phyloP scores from a whole-genome alignment of 2,329 filamentous ascomycete species.

The Aplosporella prunicola region DNA sequence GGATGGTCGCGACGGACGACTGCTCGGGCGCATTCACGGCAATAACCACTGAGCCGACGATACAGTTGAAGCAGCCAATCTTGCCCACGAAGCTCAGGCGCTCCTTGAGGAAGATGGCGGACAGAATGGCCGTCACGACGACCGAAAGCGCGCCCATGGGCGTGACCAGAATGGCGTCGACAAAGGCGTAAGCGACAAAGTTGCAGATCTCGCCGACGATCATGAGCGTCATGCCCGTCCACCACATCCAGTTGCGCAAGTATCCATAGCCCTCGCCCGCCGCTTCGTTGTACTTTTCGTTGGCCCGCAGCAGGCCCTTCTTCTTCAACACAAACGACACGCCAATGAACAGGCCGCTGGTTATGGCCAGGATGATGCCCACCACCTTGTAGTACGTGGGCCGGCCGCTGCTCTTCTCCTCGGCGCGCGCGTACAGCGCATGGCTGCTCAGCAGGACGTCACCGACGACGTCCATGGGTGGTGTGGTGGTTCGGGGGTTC shows the following conservation, averaged over 20 bases:
- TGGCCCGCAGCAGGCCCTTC: slow-evolving; percentile 78
- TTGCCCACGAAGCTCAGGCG: slow-evolving; percentile 91
- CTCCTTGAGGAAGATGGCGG: slow-evolving; percentile 92
- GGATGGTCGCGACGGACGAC: slow-evolving; percentile 75
- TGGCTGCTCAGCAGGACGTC: slow-evolving; percentile 32
- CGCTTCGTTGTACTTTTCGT: slow-evolving; percentile 91
- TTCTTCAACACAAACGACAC: slow-evolving; percentile 95
- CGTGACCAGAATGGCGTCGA: slow-evolving; percentile 90
- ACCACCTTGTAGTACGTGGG: slow-evolving; percentile 68
- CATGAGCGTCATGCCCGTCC: slow-evolving; percentile 93
- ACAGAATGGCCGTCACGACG: slow-evolving; percentile 83
- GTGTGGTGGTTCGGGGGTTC: no score
- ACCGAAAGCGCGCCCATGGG: slow-evolving; percentile 80
- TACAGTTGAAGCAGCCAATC: slow-evolving; percentile 90
- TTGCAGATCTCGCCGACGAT: slow-evolving; percentile 95
- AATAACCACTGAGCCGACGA: slow-evolving; percentile 86
- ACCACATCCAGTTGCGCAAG: slow-evolving; percentile 92
- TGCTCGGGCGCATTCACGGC: slow-evolving; percentile 85
- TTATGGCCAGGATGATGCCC: slow-evolving; percentile 75
- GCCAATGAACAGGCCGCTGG: slow-evolving; percentile 87
- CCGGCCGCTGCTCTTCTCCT: slow-evolving; percentile 23
- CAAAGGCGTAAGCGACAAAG: slow-evolving; percentile 93
- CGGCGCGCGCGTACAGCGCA: slow-evolving; percentile 34
- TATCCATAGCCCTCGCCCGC: slow-evolving; percentile 96
- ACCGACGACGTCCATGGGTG: slow-evolving; percentile 35